phyloP scores from a whole-genome alignment of 306 rosid species.

The Psophocarpus tetragonolobus region DNA sequence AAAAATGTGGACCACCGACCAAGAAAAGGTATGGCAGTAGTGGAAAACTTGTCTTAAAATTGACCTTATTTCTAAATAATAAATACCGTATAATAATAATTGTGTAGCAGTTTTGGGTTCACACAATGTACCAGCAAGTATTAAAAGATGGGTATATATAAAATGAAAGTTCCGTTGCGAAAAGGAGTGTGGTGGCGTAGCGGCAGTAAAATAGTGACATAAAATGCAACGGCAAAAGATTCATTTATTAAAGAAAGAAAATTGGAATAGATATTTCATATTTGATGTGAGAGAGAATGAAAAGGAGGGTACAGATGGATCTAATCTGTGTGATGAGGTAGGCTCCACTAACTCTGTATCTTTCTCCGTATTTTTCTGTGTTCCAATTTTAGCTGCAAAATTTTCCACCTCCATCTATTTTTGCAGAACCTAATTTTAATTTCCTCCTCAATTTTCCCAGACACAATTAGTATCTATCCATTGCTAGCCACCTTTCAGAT shows the following conservation, averaged over 20 bases:
- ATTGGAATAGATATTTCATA: not conserved
- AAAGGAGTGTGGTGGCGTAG: not conserved
- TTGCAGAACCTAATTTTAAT: constrained; percentile 27
- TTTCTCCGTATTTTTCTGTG: constrained; percentile 38
- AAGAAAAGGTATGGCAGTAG: not conserved
- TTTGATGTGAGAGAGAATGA: not conserved
- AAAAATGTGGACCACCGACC: constrained; percentile 15
- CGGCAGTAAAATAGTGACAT: not conserved
- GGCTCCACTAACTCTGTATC: constrained; percentile 52
- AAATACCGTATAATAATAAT: no score
- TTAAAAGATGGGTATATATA: not conserved
- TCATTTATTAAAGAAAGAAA: not conserved
- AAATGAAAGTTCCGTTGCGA: not conserved
- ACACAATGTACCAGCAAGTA: not conserved
- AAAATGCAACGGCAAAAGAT: not conserved
- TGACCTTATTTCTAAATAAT: not conserved
- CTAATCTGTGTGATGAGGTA: constrained; percentile 46
- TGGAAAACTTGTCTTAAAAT: constrained; percentile 8
- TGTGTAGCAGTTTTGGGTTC: not conserved
- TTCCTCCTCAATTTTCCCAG: constrained; percentile 30
- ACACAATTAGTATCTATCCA: constrained; percentile 24
- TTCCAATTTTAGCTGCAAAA: constrained; percentile 48
- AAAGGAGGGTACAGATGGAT: constrained; percentile 48
- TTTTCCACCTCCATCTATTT: constrained; percentile 45
- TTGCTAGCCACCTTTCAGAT: not conserved